Evolutionary conservation across 805 yeast genomes (phyloP).

Genomic region (Nakazawaea laoshanensis): DNA sequence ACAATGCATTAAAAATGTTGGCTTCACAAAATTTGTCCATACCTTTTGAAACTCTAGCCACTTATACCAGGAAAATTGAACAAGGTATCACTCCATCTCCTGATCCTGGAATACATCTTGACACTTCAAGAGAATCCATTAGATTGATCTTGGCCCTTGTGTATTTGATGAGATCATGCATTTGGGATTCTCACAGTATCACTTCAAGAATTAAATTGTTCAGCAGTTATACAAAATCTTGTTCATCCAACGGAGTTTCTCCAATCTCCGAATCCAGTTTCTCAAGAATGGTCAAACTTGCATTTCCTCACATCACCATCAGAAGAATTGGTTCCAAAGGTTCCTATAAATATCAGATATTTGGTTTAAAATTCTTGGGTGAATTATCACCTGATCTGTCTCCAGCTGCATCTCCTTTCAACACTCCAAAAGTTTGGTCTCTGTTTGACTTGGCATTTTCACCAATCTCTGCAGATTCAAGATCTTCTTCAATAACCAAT

Average conservation of each 20-base stretch:
- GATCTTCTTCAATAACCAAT: slow-evolving; percentile 8
- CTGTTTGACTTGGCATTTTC: slow-evolving; percentile 5
- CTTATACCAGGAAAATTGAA: too few species aligned
- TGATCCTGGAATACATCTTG: too few species aligned
- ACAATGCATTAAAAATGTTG: too few species aligned
- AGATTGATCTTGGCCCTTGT: slow-evolving; percentile 80
- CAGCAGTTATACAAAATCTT: slow-evolving; percentile 53
- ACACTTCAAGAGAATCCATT: too few species aligned
- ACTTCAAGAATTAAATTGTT: slow-evolving; percentile 63
- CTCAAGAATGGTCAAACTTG: slow-evolving; percentile 62
- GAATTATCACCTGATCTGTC: slow-evolving; percentile 19
- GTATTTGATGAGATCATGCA: slow-evolving; percentile 66
- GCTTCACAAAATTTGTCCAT: too few species aligned
- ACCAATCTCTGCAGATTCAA: slow-evolving; percentile 10
- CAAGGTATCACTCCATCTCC: too few species aligned
- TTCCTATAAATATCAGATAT: slow-evolving; percentile 77
- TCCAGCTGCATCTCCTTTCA: slow-evolving; percentile 10
- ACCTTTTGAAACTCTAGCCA: too few species aligned
- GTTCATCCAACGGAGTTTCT: slow-evolving; percentile 42
- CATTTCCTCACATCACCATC: slow-evolving; percentile 61
- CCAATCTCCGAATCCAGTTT: slow-evolving; percentile 72
- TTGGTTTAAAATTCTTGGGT: slow-evolving; percentile 51
- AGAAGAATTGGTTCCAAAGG: slow-evolving; percentile 79
- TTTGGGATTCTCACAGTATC: slow-evolving; percentile 36
- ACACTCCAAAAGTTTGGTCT: slow-evolving; percentile 7